Percentiles rank a stretch among this genome's conserved stretches.
phyloP scores from a whole-genome alignment of 345 rosid species.

The Eucalyptus curtisii region DNA sequence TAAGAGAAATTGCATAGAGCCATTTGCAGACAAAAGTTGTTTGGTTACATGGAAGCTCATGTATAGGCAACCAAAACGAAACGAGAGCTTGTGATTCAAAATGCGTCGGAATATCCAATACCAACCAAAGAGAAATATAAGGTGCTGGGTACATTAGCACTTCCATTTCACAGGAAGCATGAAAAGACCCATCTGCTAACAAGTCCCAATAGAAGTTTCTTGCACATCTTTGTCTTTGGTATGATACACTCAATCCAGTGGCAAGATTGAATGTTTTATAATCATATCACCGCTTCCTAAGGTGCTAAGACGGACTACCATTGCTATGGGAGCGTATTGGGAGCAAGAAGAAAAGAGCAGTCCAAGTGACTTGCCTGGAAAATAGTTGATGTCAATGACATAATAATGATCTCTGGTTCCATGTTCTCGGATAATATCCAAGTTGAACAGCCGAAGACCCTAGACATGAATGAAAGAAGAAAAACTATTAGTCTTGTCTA shows the following conservation, averaged over 20 bases:
- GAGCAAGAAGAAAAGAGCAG: background rate
- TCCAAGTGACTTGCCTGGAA: conserved; percentile 42
- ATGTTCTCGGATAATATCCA: conserved; percentile 72
- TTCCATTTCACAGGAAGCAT: background rate
- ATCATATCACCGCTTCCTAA: background rate
- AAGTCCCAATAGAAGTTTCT: background rate
- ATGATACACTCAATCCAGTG: background rate
- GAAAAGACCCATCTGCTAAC: background rate
- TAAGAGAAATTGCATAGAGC: background rate
- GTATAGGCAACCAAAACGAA: background rate
- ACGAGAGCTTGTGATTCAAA: background rate
- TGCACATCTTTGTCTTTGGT: background rate
- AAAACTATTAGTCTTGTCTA: background rate
- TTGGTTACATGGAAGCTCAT: background rate
- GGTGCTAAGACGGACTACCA: background rate
- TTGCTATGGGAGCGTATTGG: background rate
- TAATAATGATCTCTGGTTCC: conserved; percentile 57
- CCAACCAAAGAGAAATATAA: background rate
- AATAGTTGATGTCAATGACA: conserved; percentile 78
- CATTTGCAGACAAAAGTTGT: background rate
- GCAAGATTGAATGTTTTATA: background rate
- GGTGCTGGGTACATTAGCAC: background rate
- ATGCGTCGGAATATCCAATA: background rate
- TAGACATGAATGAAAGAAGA: conserved; percentile 1
- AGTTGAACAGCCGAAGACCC: conserved; percentile 73